Base-by-base conservation (phyloP, 306 rosid genomes). In the Cucumis cinereus region DNA sequence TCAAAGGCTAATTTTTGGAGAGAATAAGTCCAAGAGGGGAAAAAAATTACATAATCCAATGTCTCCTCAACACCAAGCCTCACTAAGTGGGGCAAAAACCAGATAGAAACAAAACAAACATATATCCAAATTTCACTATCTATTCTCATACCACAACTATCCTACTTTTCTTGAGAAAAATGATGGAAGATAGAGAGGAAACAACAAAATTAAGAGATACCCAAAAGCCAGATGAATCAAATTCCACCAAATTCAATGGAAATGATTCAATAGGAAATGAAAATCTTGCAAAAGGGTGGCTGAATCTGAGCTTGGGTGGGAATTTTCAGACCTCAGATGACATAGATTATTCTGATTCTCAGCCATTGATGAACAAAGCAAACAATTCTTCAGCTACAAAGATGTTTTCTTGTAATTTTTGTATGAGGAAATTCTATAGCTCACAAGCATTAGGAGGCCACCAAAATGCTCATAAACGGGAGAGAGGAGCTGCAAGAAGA, bases 401-500 rank as follows among this genome's bases (percentile, higher is more conserved):
- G 83, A 85, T 88, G 56, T 93, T 90, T 59, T 93, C 97, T 0
- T 93, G 98, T 77, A 90, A 93, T 83, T 93, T 90, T 85, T 90
- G 97, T 87, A 86, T 86, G 91, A 91, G 93, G 80, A 91, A 89
- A 84, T 93, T 93, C 84, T 90, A 78, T 53, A 91, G 97, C 47
- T 93, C 98, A 47, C 98, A 93, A 58, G 98, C 98, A 58, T 77
- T 93, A 76, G 98, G 98, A 33, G 98, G 97, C 59, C 98, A 93
- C 80, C 97, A 91, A 78, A 93, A 93, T 61, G 98, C 97, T 20
- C 97, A 93, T 87, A 91, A 91, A 82, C 90, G 97, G 79, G 97
- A 91, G 75, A 86, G 97, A 79, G 97, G 97, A 8, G 96, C 90
- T 30, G 89, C 91, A 2, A 86, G 87, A 85, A 91, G 94, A 86